A percentile compares a stretch with the other conserved stretches of the same genome.
These are phyloP conservation scores for Rhododendron vialii DNA, from an alignment of 148 eudicot species.

Conservation along the genomic window DNA sequence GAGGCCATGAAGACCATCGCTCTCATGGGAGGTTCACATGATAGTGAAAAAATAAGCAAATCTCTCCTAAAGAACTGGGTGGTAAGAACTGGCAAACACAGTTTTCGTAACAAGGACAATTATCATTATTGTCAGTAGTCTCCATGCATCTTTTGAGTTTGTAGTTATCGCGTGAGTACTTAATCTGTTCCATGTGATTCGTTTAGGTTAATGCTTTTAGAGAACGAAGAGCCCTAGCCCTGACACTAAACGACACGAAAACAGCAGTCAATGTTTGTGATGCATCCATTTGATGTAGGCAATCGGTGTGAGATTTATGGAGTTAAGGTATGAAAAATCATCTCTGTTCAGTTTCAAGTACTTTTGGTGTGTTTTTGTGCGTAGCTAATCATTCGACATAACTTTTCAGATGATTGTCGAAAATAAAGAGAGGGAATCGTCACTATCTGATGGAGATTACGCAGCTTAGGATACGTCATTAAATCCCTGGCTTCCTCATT, in stretches of 20 bases:
- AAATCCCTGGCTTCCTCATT: slow-evolving; percentile 22
- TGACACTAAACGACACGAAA: slow-evolving; percentile 82
- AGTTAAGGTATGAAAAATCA: slow-evolving; percentile 48
- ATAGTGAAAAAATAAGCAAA: slow-evolving; percentile 56
- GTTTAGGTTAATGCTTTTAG: slow-evolving; percentile 65
- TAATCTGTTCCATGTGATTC: not conserved
- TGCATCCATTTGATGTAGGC: slow-evolving; percentile 83
- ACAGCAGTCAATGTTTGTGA: slow-evolving; percentile 78
- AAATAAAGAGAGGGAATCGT: not conserved
- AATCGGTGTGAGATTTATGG: slow-evolving; percentile 82
- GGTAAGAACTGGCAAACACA: slow-evolving; percentile 32
- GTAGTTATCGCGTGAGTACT: not conserved
- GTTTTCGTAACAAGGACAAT: not conserved
- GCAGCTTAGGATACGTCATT: slow-evolving; percentile 22
- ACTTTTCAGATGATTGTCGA: slow-evolving; percentile 50
- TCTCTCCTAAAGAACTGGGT: slow-evolving; percentile 73
- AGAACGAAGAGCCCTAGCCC: slow-evolving; percentile 73
- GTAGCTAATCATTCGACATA: not conserved
- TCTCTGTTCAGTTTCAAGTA: not conserved
- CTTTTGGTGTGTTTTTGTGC: not conserved
- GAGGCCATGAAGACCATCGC: slow-evolving; percentile 56
- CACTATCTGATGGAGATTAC: not conserved
- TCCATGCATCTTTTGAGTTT: not conserved
- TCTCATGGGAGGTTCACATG: slow-evolving; percentile 55
- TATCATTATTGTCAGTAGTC: too few species aligned